Conservation (phyloP, 2,329 filamentous ascomycete species). For the Talaromyces marneffei region DNA sequence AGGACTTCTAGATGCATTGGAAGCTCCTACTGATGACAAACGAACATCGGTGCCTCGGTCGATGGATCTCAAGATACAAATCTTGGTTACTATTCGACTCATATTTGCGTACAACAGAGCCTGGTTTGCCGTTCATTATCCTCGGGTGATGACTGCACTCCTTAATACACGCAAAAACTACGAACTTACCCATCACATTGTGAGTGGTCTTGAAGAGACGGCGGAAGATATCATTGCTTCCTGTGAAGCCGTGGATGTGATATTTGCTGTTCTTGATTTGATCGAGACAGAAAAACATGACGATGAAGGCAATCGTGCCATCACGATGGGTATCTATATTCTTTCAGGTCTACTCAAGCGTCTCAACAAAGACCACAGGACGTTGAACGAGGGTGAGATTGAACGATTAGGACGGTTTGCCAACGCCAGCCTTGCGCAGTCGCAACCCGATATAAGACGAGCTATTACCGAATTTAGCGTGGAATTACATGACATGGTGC, state of each 20-base stretch:
- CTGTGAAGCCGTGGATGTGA: constrained; percentile 24
- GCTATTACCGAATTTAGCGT: constrained; percentile 30
- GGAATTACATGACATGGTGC: constrained; percentile 22
- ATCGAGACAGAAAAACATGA: constrained; percentile 28
- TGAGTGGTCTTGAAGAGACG: constrained; percentile 36
- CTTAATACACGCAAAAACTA: constrained; percentile 35
- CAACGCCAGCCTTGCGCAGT: constrained; percentile 27
- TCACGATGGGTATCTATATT: constrained; percentile 32
- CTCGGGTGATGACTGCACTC: constrained; percentile 31
- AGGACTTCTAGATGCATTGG: constrained; percentile 34
- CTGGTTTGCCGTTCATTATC: constrained; percentile 31
- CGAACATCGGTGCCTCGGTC: constrained; percentile 21
- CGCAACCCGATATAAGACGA: constrained; percentile 34
- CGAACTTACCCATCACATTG: constrained; percentile 35
- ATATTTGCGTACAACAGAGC: constrained; percentile 34
- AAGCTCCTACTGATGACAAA: constrained; percentile 27
- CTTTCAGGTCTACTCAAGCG: constrained; percentile 25
- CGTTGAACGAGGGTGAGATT: constrained; percentile 17
- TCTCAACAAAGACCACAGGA: constrained; percentile 19
- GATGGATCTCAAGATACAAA: constrained; percentile 38
- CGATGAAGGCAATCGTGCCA: constrained; percentile 27
- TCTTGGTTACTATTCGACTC: constrained; percentile 37
- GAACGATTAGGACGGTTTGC: constrained; percentile 31
- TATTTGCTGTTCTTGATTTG: constrained; percentile 31
- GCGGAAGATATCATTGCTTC: constrained; percentile 30